phyloP scores from a whole-genome alignment of 441 rosid genomes.

The Adansonia grandidieri region DNA sequence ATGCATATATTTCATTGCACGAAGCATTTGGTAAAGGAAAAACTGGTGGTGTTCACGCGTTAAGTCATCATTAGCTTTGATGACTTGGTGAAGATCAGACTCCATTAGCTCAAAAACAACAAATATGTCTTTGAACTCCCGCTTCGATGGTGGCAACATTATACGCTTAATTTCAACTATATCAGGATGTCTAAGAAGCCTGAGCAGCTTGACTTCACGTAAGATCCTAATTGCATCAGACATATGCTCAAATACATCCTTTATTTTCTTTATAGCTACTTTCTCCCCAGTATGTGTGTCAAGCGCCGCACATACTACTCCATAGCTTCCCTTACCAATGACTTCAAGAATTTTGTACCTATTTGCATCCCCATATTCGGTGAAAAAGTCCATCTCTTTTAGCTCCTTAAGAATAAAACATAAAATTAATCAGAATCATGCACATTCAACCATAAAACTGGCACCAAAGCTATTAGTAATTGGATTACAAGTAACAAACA shows the following conservation, averaged over 20 bases:
- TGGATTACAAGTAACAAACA: neutral
- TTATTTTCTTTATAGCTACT: slow-evolving; percentile 92
- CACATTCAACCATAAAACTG: too few relatives aligned
- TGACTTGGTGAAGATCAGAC: slow-evolving; percentile 98
- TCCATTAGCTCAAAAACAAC: slow-evolving; percentile 65
- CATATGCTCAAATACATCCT: slow-evolving; percentile 83
- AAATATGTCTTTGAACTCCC: slow-evolving; percentile 85
- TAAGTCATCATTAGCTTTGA: slow-evolving; percentile 96
- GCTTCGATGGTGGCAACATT: slow-evolving; percentile 71
- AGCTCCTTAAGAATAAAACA: slow-evolving; percentile 55
- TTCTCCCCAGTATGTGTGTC: slow-evolving; percentile 94
- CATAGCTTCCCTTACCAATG: slow-evolving; percentile 98
- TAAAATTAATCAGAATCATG: neutral
- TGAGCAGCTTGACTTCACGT: slow-evolving; percentile 87
- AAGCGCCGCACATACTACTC: slow-evolving; percentile 94
- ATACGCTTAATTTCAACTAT: slow-evolving; percentile 94
- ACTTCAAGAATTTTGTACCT: slow-evolving; percentile 85
- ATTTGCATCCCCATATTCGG: slow-evolving; percentile 97
- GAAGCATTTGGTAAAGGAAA: slow-evolving; percentile 94
- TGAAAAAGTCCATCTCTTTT: slow-evolving; percentile 83
- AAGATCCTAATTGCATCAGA: slow-evolving; percentile 98
- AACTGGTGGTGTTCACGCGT: slow-evolving; percentile 93
- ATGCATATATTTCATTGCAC: slow-evolving; percentile 88
- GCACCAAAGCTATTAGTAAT: neutral
- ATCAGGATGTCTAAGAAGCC: slow-evolving; percentile 89